Percentiles rank a stretch among this genome's conserved stretches.
phyloP scores from a whole-genome alignment of 2,329 filamentous ascomycete species.

The Apiospora marii region DNA sequence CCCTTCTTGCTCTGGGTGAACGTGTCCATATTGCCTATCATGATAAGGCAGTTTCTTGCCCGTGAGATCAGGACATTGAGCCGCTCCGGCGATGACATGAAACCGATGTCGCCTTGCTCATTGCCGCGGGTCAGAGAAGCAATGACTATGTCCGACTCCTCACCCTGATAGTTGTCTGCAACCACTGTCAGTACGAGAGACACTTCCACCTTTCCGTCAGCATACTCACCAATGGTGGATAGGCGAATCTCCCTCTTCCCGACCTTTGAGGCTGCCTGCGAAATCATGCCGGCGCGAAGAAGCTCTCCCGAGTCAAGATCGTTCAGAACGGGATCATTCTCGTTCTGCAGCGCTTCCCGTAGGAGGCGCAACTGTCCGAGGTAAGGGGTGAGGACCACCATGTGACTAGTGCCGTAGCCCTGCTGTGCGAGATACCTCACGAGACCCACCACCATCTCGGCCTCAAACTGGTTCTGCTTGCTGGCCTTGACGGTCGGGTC shows the following conservation, averaged over 20 bases:
- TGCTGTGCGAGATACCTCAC: conserved; percentile 76
- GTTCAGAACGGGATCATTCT: conserved; percentile 71
- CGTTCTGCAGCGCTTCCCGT: conserved; percentile 56
- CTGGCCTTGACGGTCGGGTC: conserved; percentile 59
- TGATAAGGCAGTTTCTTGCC: conserved; percentile 69
- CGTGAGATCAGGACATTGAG: conserved; percentile 75
- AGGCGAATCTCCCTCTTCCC: conserved; percentile 62
- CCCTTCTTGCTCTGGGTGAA: conserved; percentile 69
- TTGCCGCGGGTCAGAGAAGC: conserved; percentile 75
- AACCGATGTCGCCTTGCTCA: conserved; percentile 69
- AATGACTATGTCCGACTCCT: conserved; percentile 78
- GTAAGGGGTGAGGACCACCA: conserved; percentile 77
- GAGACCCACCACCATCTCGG: conserved; percentile 68
- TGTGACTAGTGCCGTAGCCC: conserved; percentile 69
- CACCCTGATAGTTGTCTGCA: conserved; percentile 79
- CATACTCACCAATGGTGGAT: conserved; percentile 71
- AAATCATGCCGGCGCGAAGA: conserved; percentile 67
- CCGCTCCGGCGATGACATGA: conserved; percentile 70
- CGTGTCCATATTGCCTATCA: conserved; percentile 74
- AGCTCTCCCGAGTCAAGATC: conserved; percentile 73
- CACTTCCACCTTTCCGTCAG: background rate
- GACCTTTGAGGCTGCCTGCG: conserved; percentile 57
- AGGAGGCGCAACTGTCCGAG: conserved; percentile 72
- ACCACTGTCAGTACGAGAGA: background rate
- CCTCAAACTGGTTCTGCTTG: conserved; percentile 72